A percentile compares a stretch with the other conserved stretches of the same genome.
These are phyloP conservation scores for Mycosarcoma maydis DNA, from an alignment of 1,284 basidiomycete species.

Conservation along the genomic window DNA sequence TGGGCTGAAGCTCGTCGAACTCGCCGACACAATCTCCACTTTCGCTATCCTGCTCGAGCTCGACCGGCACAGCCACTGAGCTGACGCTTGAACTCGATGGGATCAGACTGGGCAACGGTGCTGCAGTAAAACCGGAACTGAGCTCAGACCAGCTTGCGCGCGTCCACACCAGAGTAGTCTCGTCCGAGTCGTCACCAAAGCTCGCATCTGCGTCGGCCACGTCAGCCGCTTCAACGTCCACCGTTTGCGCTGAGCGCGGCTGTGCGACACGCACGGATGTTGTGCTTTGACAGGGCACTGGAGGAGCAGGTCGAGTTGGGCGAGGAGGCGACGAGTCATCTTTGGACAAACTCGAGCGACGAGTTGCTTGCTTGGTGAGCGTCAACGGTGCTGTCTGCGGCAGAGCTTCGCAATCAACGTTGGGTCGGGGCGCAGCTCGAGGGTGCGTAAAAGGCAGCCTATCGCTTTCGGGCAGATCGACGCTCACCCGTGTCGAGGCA, in stretches of 20 bases:
- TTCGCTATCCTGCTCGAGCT: not conserved
- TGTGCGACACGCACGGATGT: not conserved
- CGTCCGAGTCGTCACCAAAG: conserved; percentile 16
- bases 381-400: not conserved
- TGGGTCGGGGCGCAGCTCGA: conserved; percentile 14
- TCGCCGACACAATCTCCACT: not conserved
- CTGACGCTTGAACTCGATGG: not conserved
- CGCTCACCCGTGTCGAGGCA: conserved; percentile 5
- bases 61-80: not conserved
- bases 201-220: conserved; percentile 11
- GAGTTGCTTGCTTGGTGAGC: not conserved
- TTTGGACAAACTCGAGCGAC: too few species aligned
- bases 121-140: conserved; percentile 2
- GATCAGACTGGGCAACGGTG: conserved; percentile 26
- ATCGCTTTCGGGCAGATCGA: conserved; percentile 13
- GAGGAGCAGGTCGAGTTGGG: conserved; percentile 13
- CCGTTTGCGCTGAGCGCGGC: not conserved
- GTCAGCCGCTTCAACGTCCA: not conserved
- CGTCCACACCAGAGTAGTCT: conserved; percentile 11
- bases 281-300: not conserved
- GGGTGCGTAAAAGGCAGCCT: conserved; percentile 9
- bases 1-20: not conserved
- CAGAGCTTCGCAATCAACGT: not conserved
- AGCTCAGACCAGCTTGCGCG: conserved; percentile 21
- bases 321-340: conserved; percentile 11